Conservation (phyloP, 345 rosid species). For the Citrus hindsii region DNA sequence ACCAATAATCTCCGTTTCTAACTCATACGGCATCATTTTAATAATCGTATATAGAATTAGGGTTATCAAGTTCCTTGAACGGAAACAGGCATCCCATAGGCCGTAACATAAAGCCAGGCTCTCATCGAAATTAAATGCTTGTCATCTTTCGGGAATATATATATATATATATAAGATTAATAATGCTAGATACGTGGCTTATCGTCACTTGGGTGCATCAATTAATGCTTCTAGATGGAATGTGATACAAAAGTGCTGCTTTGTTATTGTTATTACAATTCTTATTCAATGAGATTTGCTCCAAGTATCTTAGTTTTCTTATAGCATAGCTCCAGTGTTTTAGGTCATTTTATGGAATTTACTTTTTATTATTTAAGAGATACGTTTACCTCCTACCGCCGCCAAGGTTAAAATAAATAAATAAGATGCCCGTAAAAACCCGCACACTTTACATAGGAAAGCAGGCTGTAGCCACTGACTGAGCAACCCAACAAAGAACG, state of each 20-base stretch:
- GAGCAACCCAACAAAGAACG: no score
- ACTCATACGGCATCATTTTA: neutral
- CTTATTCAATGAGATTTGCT: neutral
- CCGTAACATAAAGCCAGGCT: neutral
- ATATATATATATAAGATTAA: no score
- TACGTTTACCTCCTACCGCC: no score
- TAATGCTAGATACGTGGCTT: neutral
- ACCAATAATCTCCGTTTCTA: neutral
- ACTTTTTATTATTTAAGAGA: no score
- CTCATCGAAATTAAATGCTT: neutral
- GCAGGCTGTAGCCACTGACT: no score
- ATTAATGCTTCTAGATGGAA: neutral
- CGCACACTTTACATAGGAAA: no score
- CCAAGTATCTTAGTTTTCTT: no score
- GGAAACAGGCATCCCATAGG: neutral
- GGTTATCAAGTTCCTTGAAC: neutral
- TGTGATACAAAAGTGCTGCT: neutral
- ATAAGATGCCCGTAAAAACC: no score
- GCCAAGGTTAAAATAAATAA: no score
- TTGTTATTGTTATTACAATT: no score
- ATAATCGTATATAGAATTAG: neutral
- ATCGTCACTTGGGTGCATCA: no score
- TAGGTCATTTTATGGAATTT: neutral
- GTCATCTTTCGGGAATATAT: neutral
- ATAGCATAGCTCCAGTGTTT: neutral